Conservation (phyloP, 345 rosid species). For the Iberis pinnata region DNA sequence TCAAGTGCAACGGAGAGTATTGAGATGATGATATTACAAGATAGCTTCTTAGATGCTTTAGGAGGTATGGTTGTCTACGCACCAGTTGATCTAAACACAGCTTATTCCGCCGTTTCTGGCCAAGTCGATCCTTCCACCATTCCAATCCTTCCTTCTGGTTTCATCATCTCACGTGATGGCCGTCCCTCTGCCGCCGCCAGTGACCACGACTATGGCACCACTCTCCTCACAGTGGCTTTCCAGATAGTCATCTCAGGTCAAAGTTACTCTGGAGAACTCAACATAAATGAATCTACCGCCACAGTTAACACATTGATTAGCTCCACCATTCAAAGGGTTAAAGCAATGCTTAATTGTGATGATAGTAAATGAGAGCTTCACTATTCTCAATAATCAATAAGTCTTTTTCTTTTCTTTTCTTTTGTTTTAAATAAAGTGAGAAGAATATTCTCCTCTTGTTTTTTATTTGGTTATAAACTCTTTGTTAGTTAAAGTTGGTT, state of each 20-base stretch:
- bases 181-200: conserved; percentile 4
- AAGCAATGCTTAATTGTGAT: conserved; percentile 40
- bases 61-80: conserved; percentile 57
- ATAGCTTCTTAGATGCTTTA: conserved; percentile 39
- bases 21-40: conserved; percentile 56
- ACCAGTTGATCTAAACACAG: conserved; percentile 40
- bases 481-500: not conserved
- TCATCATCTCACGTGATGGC: conserved; percentile 51
- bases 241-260: conserved; percentile 50
- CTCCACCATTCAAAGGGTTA: conserved; percentile 53
- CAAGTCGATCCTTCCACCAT: conserved; percentile 31
- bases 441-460: not conserved
- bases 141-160: conserved; percentile 73
- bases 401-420: not conserved
- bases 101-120: conserved; percentile 37
- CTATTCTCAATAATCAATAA: not conserved
- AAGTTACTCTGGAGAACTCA: conserved; percentile 16
- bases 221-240: conserved; percentile 57
- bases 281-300: conserved; percentile 39
- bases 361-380: conserved; percentile 10
- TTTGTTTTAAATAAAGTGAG: conserved; percentile 12
- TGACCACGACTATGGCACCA: not conserved
- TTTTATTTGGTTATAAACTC: not conserved
- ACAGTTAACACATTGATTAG: conserved; percentile 52
- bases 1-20: not conserved